Base-by-base conservation (phyloP, 306 rosid genomes). In the Herpetospermum pedunculosum region DNA sequence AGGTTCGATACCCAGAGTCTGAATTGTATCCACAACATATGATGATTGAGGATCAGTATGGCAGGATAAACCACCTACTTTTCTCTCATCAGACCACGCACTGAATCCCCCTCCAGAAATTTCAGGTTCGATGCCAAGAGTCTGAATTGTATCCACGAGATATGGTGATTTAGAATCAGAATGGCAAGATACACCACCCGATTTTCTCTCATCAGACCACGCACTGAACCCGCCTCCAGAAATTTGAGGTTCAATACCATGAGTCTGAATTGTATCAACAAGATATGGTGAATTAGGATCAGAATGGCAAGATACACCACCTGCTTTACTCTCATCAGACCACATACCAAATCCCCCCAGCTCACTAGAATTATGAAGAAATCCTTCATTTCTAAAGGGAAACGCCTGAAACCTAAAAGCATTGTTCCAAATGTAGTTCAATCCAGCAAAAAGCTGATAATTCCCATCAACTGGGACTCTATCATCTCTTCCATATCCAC, bases 401-500 rank as follows among this genome's bases (percentile, higher is more conserved):
- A 82, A 85, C 0, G 76, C 77, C 44, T 78, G 82, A 38, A 77
- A 74, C 80, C 77, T 38, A 79, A 78, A 68, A 3, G 80, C 58
- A 55, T 83, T 81, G 53, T 80, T 76, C 85, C 88, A 81, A 77
- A 75, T 74, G 79, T 77, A 83, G 83, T 83, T 79, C 76, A 86
- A 46, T 44, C 81, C 85, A 10, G 85, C 79, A 72, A 83, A 64
- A 40, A 85, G 76, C 44, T 55, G 49, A 75, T 79, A 85, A 77
- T 80, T 81, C 13, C 28, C 77, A 71, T 80, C 85, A 58, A 67
- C 84, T 54, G 57, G 43, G 67, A 19, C 72, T n/a, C 77, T 49
- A 58, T 80, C 86, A 60, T 75, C 87, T 57, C 76, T 35, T 75
- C 54, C 80, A 78, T 60, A 81, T 19, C 81, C 75, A 34, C 70